phyloP scores from a whole-genome alignment of 805 yeast species.

The Kodamaea nitidulidarum region DNA sequence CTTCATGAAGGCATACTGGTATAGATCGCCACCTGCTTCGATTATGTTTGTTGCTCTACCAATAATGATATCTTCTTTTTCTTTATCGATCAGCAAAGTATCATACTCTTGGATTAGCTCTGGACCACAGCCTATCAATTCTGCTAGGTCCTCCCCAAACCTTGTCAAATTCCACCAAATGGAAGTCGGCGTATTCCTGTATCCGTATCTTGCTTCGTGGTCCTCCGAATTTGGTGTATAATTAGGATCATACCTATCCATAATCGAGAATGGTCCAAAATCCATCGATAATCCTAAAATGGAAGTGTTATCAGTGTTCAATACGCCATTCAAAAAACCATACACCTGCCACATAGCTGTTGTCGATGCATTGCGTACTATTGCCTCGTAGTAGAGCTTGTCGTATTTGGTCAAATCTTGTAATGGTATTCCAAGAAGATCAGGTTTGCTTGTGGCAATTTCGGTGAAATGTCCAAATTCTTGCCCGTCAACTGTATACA shows the following conservation, averaged over 20 bases:
- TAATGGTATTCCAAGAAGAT: slow-evolving; percentile 12
- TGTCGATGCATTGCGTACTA: slow-evolving; percentile 67
- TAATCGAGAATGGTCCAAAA: slow-evolving; percentile 90
- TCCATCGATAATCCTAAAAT: slow-evolving; percentile 85
- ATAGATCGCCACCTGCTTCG: slow-evolving; percentile 59
- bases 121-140: slow-evolving; percentile 70
- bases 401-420: slow-evolving; percentile 56
- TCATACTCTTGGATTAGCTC: slow-evolving; percentile 42
- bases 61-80: slow-evolving; percentile 48
- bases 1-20: slow-evolving; percentile 56
- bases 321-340: slow-evolving; percentile 90
- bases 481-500: slow-evolving; percentile 40
- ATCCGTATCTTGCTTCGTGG: slow-evolving; percentile 63
- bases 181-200: slow-evolving; percentile 77
- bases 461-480: slow-evolving; percentile 28
- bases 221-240: slow-evolving; percentile 93
- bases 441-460: slow-evolving; percentile 17
- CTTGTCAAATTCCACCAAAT: slow-evolving; percentile 92
- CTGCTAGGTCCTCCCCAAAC: slow-evolving; percentile 79
- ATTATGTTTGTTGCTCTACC: slow-evolving; percentile 64
- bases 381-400: slow-evolving; percentile 64
- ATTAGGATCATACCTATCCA: slow-evolving; percentile 78
- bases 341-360: slow-evolving; percentile 87
- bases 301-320: slow-evolving; percentile 92
- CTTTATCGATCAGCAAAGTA: slow-evolving; percentile 42